Evolutionary conservation across 163 green algal genomes (phyloP), one percentile per base, ranked within the genome.

Genomic region (Volvox carteri): DNA sequence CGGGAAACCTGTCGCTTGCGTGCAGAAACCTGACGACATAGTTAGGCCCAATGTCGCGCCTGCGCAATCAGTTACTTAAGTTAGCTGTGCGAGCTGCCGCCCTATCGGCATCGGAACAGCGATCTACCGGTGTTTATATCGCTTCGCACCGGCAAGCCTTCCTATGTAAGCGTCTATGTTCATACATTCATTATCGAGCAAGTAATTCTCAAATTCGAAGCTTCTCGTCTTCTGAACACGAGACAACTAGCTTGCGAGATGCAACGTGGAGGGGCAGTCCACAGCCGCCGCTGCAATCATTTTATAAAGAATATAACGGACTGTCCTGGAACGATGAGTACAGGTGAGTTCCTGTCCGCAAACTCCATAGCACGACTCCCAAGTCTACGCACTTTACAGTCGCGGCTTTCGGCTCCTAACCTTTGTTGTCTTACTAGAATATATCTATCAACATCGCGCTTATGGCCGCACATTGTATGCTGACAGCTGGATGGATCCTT

Each of bases 401-500:
- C n/a, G n/a, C n/a, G n/a, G n/a, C n/a, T n/a, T n/a, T n/a, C n/a
- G n/a, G n/a, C n/a, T n/a, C n/a, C n/a, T n/a, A n/a, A n/a, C n/a
- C n/a, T n/a, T n/a, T n/a, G n/a, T n/a, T n/a, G n/a, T n/a, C n/a
- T n/a, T n/a, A n/a, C n/a, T n/a, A n/a, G n/a, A n/a, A n/a, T n/a
- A n/a, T n/a, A n/a, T n/a, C n/a, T n/a, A n/a, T n/a, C n/a, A n/a
- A n/a, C n/a, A n/a, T n/a, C n/a, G n/a, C n/a, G n/a, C n/a, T n/a
- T n/a, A n/a, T n/a, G n/a, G n/a, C n/a, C n/a, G n/a, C n/a, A n/a
- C n/a, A n/a, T n/a, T n/a, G n/a, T n/a, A n/a, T n/a, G n/a, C n/a
- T 72, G 2, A 37, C 60, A 90, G 86, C 46, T 90, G 86, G 86
- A 90, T 90, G 86, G 86, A 90, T 21, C 23, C 54, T 7, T 58